These are phyloP conservation scores for Plantago lanceolata DNA, from an alignment of 305 asterid species.

Conservation along the genomic window DNA sequence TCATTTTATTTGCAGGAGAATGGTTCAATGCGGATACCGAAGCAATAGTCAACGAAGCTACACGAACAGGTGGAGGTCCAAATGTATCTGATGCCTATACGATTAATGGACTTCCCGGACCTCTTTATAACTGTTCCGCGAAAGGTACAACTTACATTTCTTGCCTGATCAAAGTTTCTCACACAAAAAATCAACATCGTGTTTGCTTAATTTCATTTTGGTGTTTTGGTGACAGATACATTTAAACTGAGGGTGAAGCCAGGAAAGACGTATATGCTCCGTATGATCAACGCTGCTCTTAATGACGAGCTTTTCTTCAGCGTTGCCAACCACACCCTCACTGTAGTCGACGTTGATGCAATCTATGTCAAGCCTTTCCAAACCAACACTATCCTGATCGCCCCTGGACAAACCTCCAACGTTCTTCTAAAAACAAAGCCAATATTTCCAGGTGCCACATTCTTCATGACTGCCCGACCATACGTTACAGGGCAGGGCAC, in stretches of 20 bases:
- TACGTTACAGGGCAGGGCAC: slow-evolving; percentile 51
- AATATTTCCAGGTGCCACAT: slow-evolving; percentile 34
- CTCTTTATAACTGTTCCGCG: slow-evolving; percentile 49
- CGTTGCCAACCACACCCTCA: slow-evolving; percentile 50
- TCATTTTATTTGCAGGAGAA: slow-evolving; percentile 35
- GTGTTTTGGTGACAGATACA: slow-evolving; percentile 32
- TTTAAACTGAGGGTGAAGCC: slow-evolving; percentile 48
- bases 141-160: slow-evolving; percentile 30
- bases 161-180: neutral
- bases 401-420: slow-evolving; percentile 58
- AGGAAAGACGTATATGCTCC: slow-evolving; percentile 53
- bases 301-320: slow-evolving; percentile 57
- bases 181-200: no score
- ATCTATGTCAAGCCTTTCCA: slow-evolving; percentile 50
- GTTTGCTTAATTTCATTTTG: no score
- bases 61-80: slow-evolving; percentile 53
- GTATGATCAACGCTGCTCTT: slow-evolving; percentile 49
- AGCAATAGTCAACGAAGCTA: slow-evolving; percentile 52
- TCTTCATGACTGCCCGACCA: slow-evolving; percentile 47
- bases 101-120: slow-evolving; percentile 59
- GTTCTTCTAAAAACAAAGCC: slow-evolving; percentile 43
- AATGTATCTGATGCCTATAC: slow-evolving; percentile 64
- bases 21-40: slow-evolving; percentile 57
- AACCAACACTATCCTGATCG: slow-evolving; percentile 38
- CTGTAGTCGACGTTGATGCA: slow-evolving; percentile 47